Evolutionary conservation across 371 early-diverging fungal species (phyloP).

Genomic region (Apophysomyces trapeziformis): DNA sequence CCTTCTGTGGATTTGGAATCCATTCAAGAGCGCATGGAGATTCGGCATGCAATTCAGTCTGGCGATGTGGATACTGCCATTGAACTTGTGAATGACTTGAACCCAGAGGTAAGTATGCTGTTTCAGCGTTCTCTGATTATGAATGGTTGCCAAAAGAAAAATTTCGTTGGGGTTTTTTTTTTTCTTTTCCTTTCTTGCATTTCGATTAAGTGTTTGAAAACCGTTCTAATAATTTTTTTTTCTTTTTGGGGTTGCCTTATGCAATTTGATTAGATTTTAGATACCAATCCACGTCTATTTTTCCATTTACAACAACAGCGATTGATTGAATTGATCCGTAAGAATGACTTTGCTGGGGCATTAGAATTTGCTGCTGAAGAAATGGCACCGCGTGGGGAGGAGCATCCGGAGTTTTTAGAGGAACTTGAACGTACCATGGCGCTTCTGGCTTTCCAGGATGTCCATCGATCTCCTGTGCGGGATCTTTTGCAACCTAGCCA

Average conservation of each 20-base stretch:
- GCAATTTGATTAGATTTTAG: constrained; percentile 73
- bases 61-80: constrained; percentile 94
- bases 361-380: constrained; percentile 97
- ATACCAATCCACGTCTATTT: constrained; percentile 91
- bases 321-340: constrained; percentile 91
- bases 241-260: too few species aligned
- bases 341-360: constrained; percentile 80
- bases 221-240: too few species aligned
- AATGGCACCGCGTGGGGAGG: constrained; percentile 95
- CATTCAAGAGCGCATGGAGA: constrained; percentile 93
- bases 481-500: constrained; percentile 87
- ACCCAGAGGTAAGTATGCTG: constrained; percentile 83
- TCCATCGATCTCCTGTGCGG: constrained; percentile 69
- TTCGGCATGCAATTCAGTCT: constrained; percentile 88
- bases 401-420: constrained; percentile 90
- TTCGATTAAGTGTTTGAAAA: too few species aligned
- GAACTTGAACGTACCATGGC: constrained; percentile 97
- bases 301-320: constrained; percentile 97
- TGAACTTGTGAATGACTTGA: constrained; percentile 93
- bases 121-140: not conserved
- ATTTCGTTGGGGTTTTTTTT: too few species aligned
- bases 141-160: not conserved
- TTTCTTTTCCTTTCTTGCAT: too few species aligned
- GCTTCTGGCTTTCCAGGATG: constrained; percentile 87
- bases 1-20: constrained; percentile 84